Evolutionary conservation across 306 rosid species (phyloP), one percentile per base, ranked within the genome.

Genomic region (Astragalus membranaceus): DNA sequence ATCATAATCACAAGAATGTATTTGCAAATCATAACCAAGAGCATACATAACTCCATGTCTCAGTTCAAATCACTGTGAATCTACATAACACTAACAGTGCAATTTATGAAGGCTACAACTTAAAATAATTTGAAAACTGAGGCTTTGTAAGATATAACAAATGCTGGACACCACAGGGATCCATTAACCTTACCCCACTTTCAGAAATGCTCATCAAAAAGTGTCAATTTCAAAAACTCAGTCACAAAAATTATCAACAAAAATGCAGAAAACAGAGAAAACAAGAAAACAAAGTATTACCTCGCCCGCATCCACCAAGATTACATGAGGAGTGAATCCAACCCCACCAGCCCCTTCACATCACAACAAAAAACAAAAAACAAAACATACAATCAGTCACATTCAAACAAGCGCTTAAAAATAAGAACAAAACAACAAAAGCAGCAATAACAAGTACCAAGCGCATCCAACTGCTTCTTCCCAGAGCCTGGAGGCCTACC

Each of bases 401-500:
- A 67, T 50, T 67, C 55, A 64, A 33, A 67, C 32, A 54, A 73
- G 12, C 11, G 17, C 11, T 41, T 39, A 49, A 54, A 36, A 36
- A 42, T 35, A 62, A 16, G 15, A 64, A 69, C 13, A n/a, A 54
- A 0, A 48, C 0, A 2, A 11, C 43, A 66, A 42, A 76, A 15
- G 49, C 5, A 44, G 12, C 65, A 65, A 67, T 3, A 23, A 56
- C 13, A 65, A 59, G 17, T 79, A 93, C 98, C 98, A 49, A 85
- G 77, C 5, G 97, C 92, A 32, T 88, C 96, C 65, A 88, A 39
- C 67, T 93, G 98, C 59, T 77, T 93, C 85, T 90, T 93, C 55
- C 94, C 96, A 0, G 98, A 90, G 15, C 98, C 96, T 0, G 90
- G 92, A 2, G 98, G 98, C 52, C 98, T 70, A 48, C 98, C 98